A percentile compares a stretch with the other conserved stretches of the same genome.
These are phyloP conservation scores for Amborella trichopoda DNA, from an alignment of 164 flowering plant species.

Conservation along the genomic window DNA sequence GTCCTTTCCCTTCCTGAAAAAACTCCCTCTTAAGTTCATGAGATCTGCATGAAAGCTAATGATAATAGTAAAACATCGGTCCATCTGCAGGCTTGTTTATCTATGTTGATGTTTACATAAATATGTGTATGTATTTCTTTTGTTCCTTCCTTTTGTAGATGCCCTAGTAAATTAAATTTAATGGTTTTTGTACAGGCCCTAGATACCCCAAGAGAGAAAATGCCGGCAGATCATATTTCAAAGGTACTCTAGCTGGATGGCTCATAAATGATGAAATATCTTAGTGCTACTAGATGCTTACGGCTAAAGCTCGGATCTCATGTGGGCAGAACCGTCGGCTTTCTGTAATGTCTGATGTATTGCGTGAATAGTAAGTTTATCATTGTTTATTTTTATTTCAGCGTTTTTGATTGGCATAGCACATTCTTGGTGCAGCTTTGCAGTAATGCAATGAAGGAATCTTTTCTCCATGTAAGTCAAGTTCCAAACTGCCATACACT, in stretches of 20 bases:
- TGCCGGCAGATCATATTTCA: conserved; percentile 48
- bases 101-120: too few relatives aligned
- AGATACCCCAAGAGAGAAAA: conserved; percentile 22
- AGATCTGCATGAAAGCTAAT: too few relatives aligned
- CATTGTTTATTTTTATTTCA: not conserved
- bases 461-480: conserved; percentile 75
- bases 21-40: too few relatives aligned
- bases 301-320: not conserved
- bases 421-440: conserved; percentile 46
- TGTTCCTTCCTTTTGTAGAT: too few relatives aligned
- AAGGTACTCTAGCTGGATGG: conserved; percentile 28
- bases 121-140: too few relatives aligned
- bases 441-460: conserved; percentile 63
- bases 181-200: too few relatives aligned
- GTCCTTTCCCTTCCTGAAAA: too few relatives aligned
- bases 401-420: not conserved
- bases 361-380: not conserved
- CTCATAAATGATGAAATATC: not conserved
- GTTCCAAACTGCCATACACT: conserved; percentile 7
- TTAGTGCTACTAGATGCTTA: not conserved
- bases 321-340: not conserved
- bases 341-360: too few relatives aligned
- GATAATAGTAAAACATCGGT: too few relatives aligned
- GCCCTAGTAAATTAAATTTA: too few relatives aligned
- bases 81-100: too few relatives aligned